Conservation (phyloP, 1,139 yeast species). For the Williopsis jadinii region DNA sequence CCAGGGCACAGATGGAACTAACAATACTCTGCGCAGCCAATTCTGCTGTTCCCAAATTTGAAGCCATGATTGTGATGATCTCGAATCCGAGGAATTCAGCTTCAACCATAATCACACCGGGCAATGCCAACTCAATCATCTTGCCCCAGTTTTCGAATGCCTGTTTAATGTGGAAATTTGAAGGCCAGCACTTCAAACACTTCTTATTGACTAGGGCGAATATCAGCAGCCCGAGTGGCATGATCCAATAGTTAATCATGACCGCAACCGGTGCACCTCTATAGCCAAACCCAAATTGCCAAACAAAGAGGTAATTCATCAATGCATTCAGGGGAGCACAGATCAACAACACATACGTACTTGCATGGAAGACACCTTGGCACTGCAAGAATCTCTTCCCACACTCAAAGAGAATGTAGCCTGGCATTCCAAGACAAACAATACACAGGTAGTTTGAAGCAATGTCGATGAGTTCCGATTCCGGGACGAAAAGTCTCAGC, state of each 20-base stretch:
- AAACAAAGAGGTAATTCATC: slow-evolving; percentile 28
- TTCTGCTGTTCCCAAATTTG: slow-evolving; percentile 33
- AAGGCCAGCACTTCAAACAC: slow-evolving; percentile 29
- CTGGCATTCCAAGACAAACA: slow-evolving; percentile 33
- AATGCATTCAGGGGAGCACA: slow-evolving; percentile 32
- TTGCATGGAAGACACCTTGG: slow-evolving; percentile 34
- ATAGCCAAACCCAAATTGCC: slow-evolving; percentile 26
- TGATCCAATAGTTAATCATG: slow-evolving; percentile 31
- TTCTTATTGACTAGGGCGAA: slow-evolving; percentile 22
- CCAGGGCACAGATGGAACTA: slow-evolving; percentile 33
- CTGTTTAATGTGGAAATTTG: slow-evolving; percentile 15
- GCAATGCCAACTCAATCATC: slow-evolving; percentile 32
- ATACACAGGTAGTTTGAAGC: slow-evolving; percentile 29
- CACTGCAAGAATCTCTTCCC: slow-evolving; percentile 36
- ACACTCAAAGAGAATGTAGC: slow-evolving; percentile 33
- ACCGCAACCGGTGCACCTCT: slow-evolving; percentile 35
- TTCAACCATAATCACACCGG: slow-evolving; percentile 37
- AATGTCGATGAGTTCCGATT: slow-evolving; percentile 17
- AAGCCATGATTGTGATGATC: slow-evolving; percentile 33
- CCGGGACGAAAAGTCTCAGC: slow-evolving; percentile 16
- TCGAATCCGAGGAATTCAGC: slow-evolving; percentile 39
- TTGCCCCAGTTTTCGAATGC: slow-evolving; percentile 28
- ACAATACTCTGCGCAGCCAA: slow-evolving; percentile 38
- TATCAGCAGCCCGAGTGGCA: slow-evolving; percentile 26
- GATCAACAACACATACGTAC: slow-evolving; percentile 30